A percentile compares a stretch with the other conserved stretches of the same genome.
Evolutionary conservation across 495 filamentous ascomycete species (phyloP).

Genomic region (Opeltia flavorubescens): DNA sequence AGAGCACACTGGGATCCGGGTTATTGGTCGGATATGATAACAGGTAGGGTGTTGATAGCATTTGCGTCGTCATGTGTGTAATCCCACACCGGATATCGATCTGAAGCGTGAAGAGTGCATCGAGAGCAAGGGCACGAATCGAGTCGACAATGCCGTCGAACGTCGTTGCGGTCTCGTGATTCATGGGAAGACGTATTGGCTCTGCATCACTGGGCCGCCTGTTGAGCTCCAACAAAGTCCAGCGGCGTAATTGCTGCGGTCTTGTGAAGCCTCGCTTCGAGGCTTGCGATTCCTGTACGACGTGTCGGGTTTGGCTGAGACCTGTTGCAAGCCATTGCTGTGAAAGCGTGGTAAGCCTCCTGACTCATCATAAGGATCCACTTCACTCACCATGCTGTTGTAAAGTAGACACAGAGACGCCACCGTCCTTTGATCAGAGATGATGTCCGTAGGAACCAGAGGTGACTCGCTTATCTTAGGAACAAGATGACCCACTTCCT

Average conservation of each 20-base stretch:
- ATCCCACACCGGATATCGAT: conserved; percentile 74
- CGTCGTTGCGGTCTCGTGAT: conserved; percentile 51
- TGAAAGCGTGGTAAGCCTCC: conserved; percentile 10
- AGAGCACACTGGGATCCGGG: conserved; percentile 62
- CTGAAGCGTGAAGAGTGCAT: conserved; percentile 70
- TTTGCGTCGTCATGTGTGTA: conserved; percentile 44
- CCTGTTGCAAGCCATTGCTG: conserved; percentile 83
- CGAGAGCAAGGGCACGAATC: conserved; percentile 60
- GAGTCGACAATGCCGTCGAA: conserved; percentile 79
- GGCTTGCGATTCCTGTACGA: conserved; percentile 33
- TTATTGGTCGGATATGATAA: conserved; percentile 61
- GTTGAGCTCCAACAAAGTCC: conserved; percentile 56
- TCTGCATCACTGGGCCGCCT: conserved; percentile 41
- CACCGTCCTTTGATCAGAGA: conserved; percentile 77
- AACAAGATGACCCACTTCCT: conserved; percentile 58
- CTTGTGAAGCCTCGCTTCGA: conserved; percentile 25
- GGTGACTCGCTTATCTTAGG: conserved; percentile 45
- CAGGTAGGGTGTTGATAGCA: conserved; percentile 36
- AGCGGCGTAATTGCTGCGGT: conserved; percentile 43
- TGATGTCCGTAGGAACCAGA: conserved; percentile 64
- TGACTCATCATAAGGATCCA: not conserved
- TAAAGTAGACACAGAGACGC: conserved; percentile 74
- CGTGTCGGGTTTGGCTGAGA: conserved; percentile 58
- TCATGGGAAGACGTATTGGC: conserved; percentile 82
- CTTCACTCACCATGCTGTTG: conserved; percentile 62